Base-by-base conservation (phyloP, 768 basidiomycete genomes). In the Serendipita vermifera region DNA sequence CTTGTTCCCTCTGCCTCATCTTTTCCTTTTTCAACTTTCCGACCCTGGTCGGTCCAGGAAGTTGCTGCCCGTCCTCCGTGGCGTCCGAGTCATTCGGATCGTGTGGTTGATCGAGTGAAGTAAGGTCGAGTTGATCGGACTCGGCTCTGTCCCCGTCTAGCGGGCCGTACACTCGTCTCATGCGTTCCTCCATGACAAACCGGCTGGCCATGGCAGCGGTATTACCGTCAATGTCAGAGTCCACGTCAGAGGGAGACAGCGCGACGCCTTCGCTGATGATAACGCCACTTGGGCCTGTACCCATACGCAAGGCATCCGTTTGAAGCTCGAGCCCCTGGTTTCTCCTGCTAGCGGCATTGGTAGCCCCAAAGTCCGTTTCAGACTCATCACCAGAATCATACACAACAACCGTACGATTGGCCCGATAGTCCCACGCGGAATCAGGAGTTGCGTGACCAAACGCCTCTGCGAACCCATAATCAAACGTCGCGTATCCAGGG, bases 161-260 rank as follows among this genome's bases (percentile, higher is more conserved):
- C 66, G 57, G 71, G 54, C 57, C 38, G 24, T 33, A 46, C 33
- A 56, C 54, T 36, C 51, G 33, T 57, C 55, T 43, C 55, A 56
- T 41, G 15, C 43, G 60, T 55, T 32, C 56, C 58, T 20, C 48
- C 55, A 57, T 26, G 35, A 51, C 48, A 22, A 55, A 32, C 41
- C 40, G 24, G 56, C 53, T 31, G 58, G 54, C 15, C 64, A 62
- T 2, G 62, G 64, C 56, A 59, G 62, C 41, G 63, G 59, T 27
- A 55, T 43, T 59, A 38, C 56, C n/a, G 60, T 58, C 53, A 67
- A 65, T 17, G 73, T 73, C 3, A 76, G 79, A 66, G 76, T 81
- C 33, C 74, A 77, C 59, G 74, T 77, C 3, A 77, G 78, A 3
- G 79, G 79, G 11, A 77, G 75, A 22, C 75, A 78, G 43, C 74